Percentiles rank a stretch among this genome's conserved stretches.
Conservation (phyloP, 2,329 filamentous ascomycete species). For the Cylindrodendrum hubeiense region DNA sequence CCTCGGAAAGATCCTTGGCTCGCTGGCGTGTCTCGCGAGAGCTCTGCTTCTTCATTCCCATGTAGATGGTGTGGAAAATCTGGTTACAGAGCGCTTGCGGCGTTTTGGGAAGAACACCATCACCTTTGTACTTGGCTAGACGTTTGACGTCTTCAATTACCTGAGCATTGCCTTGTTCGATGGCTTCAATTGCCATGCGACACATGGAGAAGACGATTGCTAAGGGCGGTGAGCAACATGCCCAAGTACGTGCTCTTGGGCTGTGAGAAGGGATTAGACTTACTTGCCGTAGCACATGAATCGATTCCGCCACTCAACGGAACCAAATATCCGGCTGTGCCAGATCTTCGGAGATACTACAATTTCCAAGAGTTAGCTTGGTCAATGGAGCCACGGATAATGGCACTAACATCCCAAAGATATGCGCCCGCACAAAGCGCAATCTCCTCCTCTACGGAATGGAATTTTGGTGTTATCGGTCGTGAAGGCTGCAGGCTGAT, state of each 20-base stretch:
- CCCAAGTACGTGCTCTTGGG: not conserved
- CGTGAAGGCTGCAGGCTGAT: constrained; percentile 45
- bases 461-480: constrained; percentile 33
- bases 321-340: constrained; percentile 57
- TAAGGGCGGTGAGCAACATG: not conserved
- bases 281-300: constrained; percentile 32
- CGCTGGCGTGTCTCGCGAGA: constrained; percentile 75
- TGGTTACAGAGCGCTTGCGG: constrained; percentile 68
- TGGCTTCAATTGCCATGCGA: constrained; percentile 56
- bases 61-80: constrained; percentile 52
- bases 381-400: not conserved
- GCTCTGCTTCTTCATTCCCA: constrained; percentile 78
- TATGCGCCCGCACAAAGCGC: constrained; percentile 27
- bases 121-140: constrained; percentile 35
- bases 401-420: constrained; percentile 60
- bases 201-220: constrained; percentile 63
- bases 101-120: constrained; percentile 58
- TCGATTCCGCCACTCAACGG: constrained; percentile 39
- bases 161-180: constrained; percentile 33
- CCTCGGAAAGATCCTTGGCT: constrained; percentile 69
- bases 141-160: constrained; percentile 53
- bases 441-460: constrained; percentile 42
- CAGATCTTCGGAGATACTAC: constrained; percentile 61
- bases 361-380: not conserved
- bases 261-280: not conserved